Conservation (phyloP, 768 basidiomycete species). For the Podaxis pistillaris region DNA sequence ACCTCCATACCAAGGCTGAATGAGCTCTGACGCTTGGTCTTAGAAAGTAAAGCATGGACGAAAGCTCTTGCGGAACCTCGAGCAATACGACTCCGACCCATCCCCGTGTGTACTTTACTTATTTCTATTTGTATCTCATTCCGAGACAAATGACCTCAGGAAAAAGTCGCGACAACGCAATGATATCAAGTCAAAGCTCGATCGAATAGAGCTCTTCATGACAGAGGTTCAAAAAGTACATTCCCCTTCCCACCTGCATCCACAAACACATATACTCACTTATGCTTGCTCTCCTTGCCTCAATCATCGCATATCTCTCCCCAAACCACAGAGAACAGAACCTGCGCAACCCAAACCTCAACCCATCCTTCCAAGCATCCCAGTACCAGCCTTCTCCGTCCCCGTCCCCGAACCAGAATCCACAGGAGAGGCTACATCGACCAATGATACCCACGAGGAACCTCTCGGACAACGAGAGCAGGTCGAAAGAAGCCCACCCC, state of each 20-base stretch:
- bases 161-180: constrained; percentile 42
- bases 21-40: neutral
- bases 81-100: neutral
- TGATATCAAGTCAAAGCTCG: constrained; percentile 49
- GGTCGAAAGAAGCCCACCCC: constrained; percentile 4
- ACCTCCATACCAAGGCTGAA: neutral
- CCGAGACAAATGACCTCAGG: constrained; percentile 25
- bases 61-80: constrained; percentile 13
- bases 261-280: neutral
- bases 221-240: constrained; percentile 53
- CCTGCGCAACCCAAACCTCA: constrained; percentile 39
- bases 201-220: constrained; percentile 52
- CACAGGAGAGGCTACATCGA: constrained; percentile 16
- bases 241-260: neutral
- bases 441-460: constrained; percentile 13
- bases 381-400: constrained; percentile 31
- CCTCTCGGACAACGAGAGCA: constrained; percentile 4
- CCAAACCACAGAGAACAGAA: constrained; percentile 34
- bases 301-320: neutral
- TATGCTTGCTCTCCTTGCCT: neutral
- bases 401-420: constrained; percentile 8
- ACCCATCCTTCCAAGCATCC: constrained; percentile 54
- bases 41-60: constrained; percentile 16
- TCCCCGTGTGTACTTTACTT: neutral
- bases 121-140: neutral